Conservation (phyloP, 2,329 filamentous ascomycete species). For the Colletotrichum melonis region DNA sequence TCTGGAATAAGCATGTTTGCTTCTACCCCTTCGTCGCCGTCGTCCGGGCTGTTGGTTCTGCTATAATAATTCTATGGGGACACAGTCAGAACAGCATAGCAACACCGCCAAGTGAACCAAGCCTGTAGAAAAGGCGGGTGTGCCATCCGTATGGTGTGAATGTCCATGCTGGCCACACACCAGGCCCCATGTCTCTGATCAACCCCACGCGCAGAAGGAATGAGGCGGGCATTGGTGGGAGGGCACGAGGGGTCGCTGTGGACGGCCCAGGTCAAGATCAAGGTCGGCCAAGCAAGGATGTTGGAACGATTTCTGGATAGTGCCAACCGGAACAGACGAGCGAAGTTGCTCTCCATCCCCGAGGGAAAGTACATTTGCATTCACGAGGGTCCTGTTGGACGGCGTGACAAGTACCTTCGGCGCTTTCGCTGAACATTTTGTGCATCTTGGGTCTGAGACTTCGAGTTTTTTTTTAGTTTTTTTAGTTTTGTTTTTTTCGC, state of each 20-base stretch:
- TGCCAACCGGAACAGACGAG: slow-evolving; percentile 12
- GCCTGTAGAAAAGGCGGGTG: background rate
- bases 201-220: slow-evolving; percentile 31
- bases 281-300: slow-evolving; percentile 24
- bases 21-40: background rate
- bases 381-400: background rate
- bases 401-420: background rate
- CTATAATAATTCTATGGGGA: slow-evolving; percentile 1
- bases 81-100: slow-evolving; percentile 6
- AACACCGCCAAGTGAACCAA: slow-evolving; percentile 10
- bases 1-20: slow-evolving; percentile 6
- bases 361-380: background rate
- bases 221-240: slow-evolving; percentile 20
- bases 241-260: background rate
- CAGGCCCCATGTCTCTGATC: slow-evolving; percentile 29
- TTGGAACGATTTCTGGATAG: slow-evolving; percentile 10
- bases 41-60: slow-evolving; percentile 3
- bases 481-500: background rate
- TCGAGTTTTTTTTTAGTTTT: background rate
- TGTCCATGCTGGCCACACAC: slow-evolving; percentile 3
- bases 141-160: slow-evolving; percentile 1
- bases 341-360: no score
- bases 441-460: slow-evolving; percentile 1
- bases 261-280: slow-evolving; percentile 14
- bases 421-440: slow-evolving; percentile 10